Conservation (phyloP, 192 early-diverging fungal genomes). For the Linnemannia exigua region DNA sequence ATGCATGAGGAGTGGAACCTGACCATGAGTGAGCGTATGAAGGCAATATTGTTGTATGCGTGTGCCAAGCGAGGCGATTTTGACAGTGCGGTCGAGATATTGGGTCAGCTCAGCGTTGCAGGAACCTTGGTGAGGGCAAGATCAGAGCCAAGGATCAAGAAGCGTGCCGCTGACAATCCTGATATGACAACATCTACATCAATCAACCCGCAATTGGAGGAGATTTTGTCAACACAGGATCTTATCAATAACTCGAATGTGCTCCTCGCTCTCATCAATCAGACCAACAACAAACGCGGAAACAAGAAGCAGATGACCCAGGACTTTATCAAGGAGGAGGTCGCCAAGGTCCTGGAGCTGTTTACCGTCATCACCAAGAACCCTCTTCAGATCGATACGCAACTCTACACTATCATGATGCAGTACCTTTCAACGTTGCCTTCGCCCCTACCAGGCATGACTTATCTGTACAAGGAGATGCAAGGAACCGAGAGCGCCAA, state of each 20-base stretch:
- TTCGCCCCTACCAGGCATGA: constrained; percentile 49
- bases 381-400: constrained; percentile 24
- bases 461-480: constrained; percentile 50
- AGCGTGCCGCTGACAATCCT: neutral
- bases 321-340: constrained; percentile 44
- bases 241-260: constrained; percentile 43
- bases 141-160: neutral
- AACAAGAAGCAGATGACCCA: constrained; percentile 13
- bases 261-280: constrained; percentile 41
- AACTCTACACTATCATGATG: constrained; percentile 56
- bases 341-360: constrained; percentile 44
- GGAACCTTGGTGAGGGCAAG: constrained; percentile 8
- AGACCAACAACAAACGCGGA: constrained; percentile 17
- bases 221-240: constrained; percentile 1
- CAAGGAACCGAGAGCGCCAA: constrained; percentile 10
- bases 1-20: constrained; percentile 48
- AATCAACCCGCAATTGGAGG: constrained; percentile 2
- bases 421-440: constrained; percentile 51
- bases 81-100: constrained; percentile 35
- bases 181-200: neutral
- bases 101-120: constrained; percentile 28
- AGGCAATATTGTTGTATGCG: constrained; percentile 49
- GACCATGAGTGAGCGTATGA: constrained; percentile 31
- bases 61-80: constrained; percentile 53
- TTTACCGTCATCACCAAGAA: constrained; percentile 43